These are phyloP conservation scores for Cladosporium phlei DNA, from an alignment of 2,329 filamentous ascomycete genomes.

Conservation along the genomic window DNA sequence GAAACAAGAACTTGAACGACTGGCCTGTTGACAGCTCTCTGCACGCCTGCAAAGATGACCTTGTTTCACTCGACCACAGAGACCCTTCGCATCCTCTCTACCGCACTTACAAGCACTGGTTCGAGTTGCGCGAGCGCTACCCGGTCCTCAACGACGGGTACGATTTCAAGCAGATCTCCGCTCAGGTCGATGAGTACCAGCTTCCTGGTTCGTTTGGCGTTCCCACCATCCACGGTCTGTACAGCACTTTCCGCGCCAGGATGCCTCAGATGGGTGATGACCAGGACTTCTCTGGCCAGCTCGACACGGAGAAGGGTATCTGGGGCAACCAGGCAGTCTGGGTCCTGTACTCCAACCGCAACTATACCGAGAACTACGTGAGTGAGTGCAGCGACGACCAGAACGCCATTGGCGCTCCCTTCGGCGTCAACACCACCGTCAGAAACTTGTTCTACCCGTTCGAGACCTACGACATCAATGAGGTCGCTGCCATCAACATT, in stretches of 20 bases:
- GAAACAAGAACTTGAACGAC: slow-evolving; percentile 53
- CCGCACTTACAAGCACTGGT: slow-evolving; percentile 59
- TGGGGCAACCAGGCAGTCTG: slow-evolving; percentile 47
- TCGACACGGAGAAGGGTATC: slow-evolving; percentile 26
- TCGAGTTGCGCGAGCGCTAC: slow-evolving; percentile 53
- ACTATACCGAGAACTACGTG: slow-evolving; percentile 47
- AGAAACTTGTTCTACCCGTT: slow-evolving; percentile 61
- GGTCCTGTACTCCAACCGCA: slow-evolving; percentile 50
- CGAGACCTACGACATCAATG: slow-evolving; percentile 50
- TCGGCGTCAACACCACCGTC: slow-evolving; percentile 50
- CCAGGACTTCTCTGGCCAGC: slow-evolving; percentile 50
- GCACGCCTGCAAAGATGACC: slow-evolving; percentile 53
- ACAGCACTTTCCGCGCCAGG: slow-evolving; percentile 50
- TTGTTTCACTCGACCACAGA: slow-evolving; percentile 56
- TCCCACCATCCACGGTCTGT: slow-evolving; percentile 56
- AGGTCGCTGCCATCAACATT: slow-evolving; percentile 42
- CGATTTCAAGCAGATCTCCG: slow-evolving; percentile 52
- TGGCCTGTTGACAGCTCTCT: slow-evolving; percentile 54
- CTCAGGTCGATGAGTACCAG: slow-evolving; percentile 48
- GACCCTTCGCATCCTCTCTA: slow-evolving; percentile 59
- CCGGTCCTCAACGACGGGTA: slow-evolving; percentile 58
- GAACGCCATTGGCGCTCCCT: slow-evolving; percentile 54
- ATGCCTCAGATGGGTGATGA: slow-evolving; percentile 35
- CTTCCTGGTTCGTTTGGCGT: slow-evolving; percentile 50
- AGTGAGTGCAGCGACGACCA: slow-evolving; percentile 53